phyloP scores from a whole-genome alignment of 305 asterid species.

The Fraxinus greggii region DNA sequence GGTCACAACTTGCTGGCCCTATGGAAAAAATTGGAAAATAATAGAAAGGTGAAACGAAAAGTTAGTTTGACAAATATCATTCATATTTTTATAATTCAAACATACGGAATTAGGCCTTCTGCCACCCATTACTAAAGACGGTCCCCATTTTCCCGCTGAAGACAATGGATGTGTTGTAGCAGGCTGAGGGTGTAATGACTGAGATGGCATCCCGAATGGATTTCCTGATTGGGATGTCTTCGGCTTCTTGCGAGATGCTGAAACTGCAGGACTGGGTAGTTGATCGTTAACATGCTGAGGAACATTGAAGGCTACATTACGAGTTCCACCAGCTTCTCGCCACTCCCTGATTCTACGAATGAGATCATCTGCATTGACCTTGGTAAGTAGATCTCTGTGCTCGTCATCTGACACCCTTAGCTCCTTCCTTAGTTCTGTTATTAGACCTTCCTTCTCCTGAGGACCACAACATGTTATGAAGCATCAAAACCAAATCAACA shows the following conservation, averaged over 20 bases:
- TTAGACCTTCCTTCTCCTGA: conserved; percentile 94
- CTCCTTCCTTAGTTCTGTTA: conserved; percentile 94
- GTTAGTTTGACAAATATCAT: neutral
- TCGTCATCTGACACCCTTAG: conserved; percentile 97
- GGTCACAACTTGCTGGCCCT: conserved; percentile 60
- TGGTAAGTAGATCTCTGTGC: conserved; percentile 76
- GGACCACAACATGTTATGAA: conserved; percentile 14
- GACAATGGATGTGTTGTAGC: conserved; percentile 46
- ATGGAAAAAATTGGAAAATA: conserved; percentile 21
- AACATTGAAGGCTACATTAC: conserved; percentile 32
- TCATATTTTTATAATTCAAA: conserved; percentile 19
- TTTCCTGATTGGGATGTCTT: conserved; percentile 56
- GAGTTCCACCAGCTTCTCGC: conserved; percentile 82
- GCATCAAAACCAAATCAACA: conserved; percentile 9
- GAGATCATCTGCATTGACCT: conserved; percentile 87
- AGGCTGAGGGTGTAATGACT: conserved; percentile 55
- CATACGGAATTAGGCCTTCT: conserved; percentile 68
- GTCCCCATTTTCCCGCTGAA: conserved; percentile 63
- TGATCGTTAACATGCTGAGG: conserved; percentile 68
- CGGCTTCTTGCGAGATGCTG: conserved; percentile 81
- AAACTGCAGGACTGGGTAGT: conserved; percentile 72
- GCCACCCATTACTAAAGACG: conserved; percentile 59
- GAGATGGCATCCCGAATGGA: conserved; percentile 55
- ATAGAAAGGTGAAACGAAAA: conserved; percentile 15
- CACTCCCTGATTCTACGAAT: conserved; percentile 92